Evolutionary conservation across 108 stramenopile species (phyloP), one percentile per base, ranked within the genome.

Genomic region (Poteriospumella lacustris): DNA sequence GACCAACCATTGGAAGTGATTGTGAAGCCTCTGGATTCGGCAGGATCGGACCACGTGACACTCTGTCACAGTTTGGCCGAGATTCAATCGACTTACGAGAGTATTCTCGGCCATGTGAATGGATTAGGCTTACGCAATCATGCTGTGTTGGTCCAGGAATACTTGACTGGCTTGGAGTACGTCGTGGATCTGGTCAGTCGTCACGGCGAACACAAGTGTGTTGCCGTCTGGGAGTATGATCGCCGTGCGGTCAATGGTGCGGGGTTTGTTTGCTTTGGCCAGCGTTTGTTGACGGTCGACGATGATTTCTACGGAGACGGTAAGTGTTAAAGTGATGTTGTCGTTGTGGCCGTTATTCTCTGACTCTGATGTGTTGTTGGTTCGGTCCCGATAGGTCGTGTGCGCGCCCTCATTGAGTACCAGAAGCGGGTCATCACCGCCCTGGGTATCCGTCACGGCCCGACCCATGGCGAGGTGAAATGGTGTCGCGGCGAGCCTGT

Each of bases 221-320:
- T 92, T 36, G 97, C 95, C 2, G 78, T 98, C 26, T 97, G 96
- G 96, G 90, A 90, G 26, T 94, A 94, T 82, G 93, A 96, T 85
- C 93, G 94, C 79, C 84, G 79, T 81, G 42, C 86, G 77, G 78
- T 89, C 59, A 93, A 95, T 75, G 93, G 92, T 33, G 67, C 67
- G 24, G 68, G 29, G 38, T 39, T 60, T 67, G 78, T 78, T n/a
- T 1, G 68, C 42, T 34, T 72, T 44, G 1, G 78, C 39, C 39
- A 78, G 43, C 33, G 29, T 0, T 38, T 47, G 42, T 33, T 67
- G 43, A 29, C 44, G 44, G n/a, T 72, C 62, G 44, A n/a, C n/a
- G 67, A 44, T 33, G 34, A 68, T n/a, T 36, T 34, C 38, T 60
- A 56, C 1, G 26, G n/a, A 24, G 78, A 68, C 29, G n/a, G 24